Evolutionary conservation across 768 basidiomycete genomes (phyloP).

Genomic region (Thelephora ganbajun): DNA sequence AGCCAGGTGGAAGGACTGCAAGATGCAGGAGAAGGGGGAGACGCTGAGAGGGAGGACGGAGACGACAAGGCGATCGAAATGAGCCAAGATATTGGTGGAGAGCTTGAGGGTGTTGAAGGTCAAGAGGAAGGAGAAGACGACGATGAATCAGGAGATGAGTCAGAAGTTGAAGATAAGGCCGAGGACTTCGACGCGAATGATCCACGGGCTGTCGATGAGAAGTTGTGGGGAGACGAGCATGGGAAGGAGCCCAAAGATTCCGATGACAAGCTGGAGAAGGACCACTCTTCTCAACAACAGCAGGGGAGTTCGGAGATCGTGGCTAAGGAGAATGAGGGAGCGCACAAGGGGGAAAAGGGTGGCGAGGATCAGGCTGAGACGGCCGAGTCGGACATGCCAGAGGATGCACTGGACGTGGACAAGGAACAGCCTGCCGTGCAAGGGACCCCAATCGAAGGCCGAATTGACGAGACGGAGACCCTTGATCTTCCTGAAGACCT

Average conservation of each 20-base stretch:
- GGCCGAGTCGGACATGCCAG: conserved; percentile 15
- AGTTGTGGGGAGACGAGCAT: conserved; percentile 84
- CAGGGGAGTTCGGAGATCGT: conserved; percentile 50
- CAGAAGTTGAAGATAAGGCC: conserved; percentile 15
- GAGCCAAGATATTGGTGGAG: conserved; percentile 79
- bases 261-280: conserved; percentile 41
- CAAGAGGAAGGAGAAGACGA: conserved; percentile 33
- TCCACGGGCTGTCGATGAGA: conserved; percentile 82
- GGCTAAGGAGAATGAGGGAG: conserved; percentile 55
- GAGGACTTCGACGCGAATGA: conserved; percentile 72
- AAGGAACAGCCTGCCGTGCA: conserved; percentile 16
- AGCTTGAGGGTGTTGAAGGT: conserved; percentile 72
- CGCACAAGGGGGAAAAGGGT: conserved; percentile 20
- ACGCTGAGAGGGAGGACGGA: conserved; percentile 34
- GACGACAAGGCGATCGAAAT: conserved; percentile 81
- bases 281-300: conserved; percentile 39
- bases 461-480: conserved; percentile 64
- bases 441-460: conserved; percentile 63
- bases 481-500: conserved; percentile 87
- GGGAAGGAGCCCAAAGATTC: conserved; percentile 34
- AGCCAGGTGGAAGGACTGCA: conserved; percentile 90
- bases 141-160: conserved; percentile 31
- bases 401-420: conserved; percentile 15
- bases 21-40: conserved; percentile 39
- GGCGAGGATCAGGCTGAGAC: conserved; percentile 13